phyloP scores from a whole-genome alignment of 2,329 filamentous ascomycete species.

The Microsporum audouinii region DNA sequence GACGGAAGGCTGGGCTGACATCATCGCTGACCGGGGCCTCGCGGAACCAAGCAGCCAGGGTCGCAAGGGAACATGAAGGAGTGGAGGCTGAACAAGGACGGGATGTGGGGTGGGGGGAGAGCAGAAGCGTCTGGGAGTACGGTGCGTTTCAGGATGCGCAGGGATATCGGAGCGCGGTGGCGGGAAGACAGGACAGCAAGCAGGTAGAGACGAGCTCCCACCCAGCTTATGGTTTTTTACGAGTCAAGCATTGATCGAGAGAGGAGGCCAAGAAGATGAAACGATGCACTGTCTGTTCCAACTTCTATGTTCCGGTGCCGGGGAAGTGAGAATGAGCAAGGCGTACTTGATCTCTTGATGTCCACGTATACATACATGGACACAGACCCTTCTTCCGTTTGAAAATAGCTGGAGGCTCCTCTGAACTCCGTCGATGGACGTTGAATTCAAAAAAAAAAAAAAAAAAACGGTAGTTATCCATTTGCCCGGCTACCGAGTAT shows the following conservation, averaged over 20 bases:
- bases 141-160: constrained; percentile 4
- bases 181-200: background rate
- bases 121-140: background rate
- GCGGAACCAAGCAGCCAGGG: background rate
- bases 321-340: background rate
- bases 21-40: background rate
- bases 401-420: background rate
- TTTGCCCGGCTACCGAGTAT: background rate
- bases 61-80: background rate
- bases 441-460: background rate
- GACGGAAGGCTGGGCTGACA: constrained; percentile 1
- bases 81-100: constrained; percentile 4
- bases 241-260: background rate
- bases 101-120: background rate
- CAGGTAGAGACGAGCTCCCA: background rate
- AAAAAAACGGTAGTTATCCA: background rate
- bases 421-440: background rate
- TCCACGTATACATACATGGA: background rate
- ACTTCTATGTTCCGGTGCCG: background rate
- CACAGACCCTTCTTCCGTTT: background rate
- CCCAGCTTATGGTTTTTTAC: background rate
- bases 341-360: background rate
- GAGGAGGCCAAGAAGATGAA: background rate
- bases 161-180: constrained; percentile 1
- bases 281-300: background rate